Percentiles rank a stretch among this genome's conserved stretches.
Conservation (phyloP, 2,329 filamentous ascomycete genomes). For the Coniochaeta sp. region DNA sequence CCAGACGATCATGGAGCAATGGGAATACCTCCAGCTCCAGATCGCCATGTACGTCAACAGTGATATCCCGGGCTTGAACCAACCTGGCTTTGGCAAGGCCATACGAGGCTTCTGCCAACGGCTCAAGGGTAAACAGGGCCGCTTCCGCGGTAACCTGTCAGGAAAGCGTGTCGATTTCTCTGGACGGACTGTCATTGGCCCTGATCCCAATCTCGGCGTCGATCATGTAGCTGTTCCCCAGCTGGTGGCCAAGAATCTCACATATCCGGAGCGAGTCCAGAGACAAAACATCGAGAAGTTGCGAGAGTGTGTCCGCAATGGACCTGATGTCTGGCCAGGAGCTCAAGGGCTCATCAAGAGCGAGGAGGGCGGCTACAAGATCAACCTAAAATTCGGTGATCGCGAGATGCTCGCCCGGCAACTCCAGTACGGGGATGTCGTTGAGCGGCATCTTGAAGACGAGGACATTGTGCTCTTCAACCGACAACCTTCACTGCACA, state of each 20-base stretch:
- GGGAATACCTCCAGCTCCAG: slow-evolving; percentile 93
- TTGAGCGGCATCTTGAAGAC: slow-evolving; percentile 91
- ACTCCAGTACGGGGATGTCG: slow-evolving; percentile 75
- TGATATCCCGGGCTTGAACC: slow-evolving; percentile 86
- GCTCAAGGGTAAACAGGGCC: slow-evolving; percentile 93
- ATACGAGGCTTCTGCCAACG: slow-evolving; percentile 93
- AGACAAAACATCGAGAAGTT: slow-evolving; percentile 81
- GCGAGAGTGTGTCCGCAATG: slow-evolving; percentile 64
- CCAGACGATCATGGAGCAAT: slow-evolving; percentile 91
- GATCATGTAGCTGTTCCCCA: slow-evolving; percentile 89
- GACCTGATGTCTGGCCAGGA: slow-evolving; percentile 74
- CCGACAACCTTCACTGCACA: slow-evolving; percentile 93
- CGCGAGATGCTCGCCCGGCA: slow-evolving; percentile 63
- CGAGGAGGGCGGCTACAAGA: slow-evolving; percentile 57
- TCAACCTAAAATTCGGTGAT: slow-evolving; percentile 68
- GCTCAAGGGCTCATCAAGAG: slow-evolving; percentile 75
- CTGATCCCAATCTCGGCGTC: slow-evolving; percentile 88
- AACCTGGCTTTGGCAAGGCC: slow-evolving; percentile 77
- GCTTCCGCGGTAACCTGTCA: slow-evolving; percentile 92
- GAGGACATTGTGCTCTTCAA: slow-evolving; percentile 97
- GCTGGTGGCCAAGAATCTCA: slow-evolving; percentile 91
- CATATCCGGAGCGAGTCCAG: slow-evolving; percentile 85
- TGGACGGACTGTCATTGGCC: slow-evolving; percentile 93
- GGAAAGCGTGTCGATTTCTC: slow-evolving; percentile 99
- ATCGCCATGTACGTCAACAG: slow-evolving; percentile 98